phyloP scores from a whole-genome alignment of 2,329 filamentous ascomycete genomes.

The Exophiala bonariae region DNA sequence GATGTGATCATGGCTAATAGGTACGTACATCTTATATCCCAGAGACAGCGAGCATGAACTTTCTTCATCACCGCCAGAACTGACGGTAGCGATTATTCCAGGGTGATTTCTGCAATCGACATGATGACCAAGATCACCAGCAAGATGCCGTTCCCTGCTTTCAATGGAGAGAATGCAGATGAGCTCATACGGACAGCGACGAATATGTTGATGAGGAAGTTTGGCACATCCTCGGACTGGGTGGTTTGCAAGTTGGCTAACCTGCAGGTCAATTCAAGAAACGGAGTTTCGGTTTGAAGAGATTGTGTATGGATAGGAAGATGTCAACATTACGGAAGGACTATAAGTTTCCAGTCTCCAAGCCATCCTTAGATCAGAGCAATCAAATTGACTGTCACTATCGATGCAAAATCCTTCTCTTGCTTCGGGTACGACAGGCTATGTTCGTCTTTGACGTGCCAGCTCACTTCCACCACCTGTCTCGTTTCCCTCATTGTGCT shows the following conservation, averaged over 20 bases:
- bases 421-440: too few relatives aligned
- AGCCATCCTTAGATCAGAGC: too few relatives aligned
- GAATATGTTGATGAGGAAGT: not conserved
- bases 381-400: too few relatives aligned
- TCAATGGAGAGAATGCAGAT: not conserved
- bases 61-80: too few relatives aligned
- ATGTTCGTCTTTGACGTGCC: too few relatives aligned
- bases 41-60: not conserved
- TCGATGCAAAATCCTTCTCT: too few relatives aligned
- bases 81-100: not conserved
- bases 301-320: too few relatives aligned
- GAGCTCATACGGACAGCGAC: not conserved
- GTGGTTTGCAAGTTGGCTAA: not conserved
- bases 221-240: not conserved
- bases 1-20: constrained; percentile 4
- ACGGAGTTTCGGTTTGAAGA: not conserved
- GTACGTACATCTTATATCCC: constrained; percentile 1
- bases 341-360: too few relatives aligned
- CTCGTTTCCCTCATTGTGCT: too few relatives aligned
- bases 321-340: too few relatives aligned
- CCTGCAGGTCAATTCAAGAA: too few relatives aligned
- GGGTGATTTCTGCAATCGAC: not conserved
- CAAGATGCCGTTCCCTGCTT: not conserved
- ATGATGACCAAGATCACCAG: not conserved
- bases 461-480: too few relatives aligned